Evolutionary conservation across 345 rosid genomes (phyloP).

Genomic region (Cardamine resedifolia): DNA sequence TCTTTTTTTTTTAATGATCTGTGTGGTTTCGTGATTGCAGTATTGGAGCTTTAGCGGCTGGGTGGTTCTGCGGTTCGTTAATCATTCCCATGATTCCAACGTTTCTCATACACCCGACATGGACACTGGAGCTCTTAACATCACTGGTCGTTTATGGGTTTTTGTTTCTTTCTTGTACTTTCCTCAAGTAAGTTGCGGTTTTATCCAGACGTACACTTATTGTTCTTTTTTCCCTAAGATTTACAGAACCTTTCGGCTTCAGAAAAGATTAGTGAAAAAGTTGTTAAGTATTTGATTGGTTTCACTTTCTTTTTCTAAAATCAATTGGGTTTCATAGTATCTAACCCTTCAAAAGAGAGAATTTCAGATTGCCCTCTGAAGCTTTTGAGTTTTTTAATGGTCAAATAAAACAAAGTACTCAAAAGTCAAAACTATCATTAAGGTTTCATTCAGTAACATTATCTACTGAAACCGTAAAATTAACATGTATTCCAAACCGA

Average conservation of each 20-base stretch:
- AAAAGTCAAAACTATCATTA: background rate
- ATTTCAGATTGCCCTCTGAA: background rate
- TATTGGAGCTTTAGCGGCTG: conserved; percentile 71
- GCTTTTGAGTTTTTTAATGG: background rate
- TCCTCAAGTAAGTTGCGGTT: conserved; percentile 57
- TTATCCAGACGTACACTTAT: background rate
- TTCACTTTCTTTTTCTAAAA: background rate
- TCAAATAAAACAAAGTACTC: background rate
- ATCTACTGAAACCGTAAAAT: background rate
- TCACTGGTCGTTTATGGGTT: conserved; percentile 73
- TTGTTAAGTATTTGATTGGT: conserved; percentile 2
- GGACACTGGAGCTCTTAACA: conserved; percentile 95
- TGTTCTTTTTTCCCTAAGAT: background rate
- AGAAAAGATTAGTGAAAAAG: background rate
- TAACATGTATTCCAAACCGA: background rate
- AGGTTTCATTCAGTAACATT: background rate
- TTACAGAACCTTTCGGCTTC: background rate
- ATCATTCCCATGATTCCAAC: conserved; percentile 85
- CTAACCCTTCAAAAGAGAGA: background rate
- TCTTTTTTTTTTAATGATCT: background rate
- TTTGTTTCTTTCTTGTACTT: conserved; percentile 87
- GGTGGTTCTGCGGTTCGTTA: conserved; percentile 85
- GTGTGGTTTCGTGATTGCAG: conserved; percentile 40
- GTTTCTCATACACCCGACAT: conserved; percentile 64
- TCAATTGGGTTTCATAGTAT: background rate